Percentiles rank a stretch among this genome's conserved stretches.
Evolutionary conservation across 2,329 filamentous ascomycete species (phyloP).

Genomic region (Aspergillus udagawae): DNA sequence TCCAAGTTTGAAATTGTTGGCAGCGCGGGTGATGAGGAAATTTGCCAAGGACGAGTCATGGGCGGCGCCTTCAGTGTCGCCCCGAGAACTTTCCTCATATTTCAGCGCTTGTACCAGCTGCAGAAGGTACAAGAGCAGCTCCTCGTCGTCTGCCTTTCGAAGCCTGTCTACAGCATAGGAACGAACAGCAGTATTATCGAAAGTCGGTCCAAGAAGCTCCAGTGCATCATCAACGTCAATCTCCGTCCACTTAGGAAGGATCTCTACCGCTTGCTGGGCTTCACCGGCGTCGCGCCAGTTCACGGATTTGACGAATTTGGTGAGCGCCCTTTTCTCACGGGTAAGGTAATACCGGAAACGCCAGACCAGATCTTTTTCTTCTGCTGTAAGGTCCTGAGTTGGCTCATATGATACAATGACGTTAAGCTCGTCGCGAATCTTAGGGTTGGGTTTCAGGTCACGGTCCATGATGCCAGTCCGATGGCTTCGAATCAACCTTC

Average conservation of each 20-base stretch:
- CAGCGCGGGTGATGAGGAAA: conserved; percentile 84
- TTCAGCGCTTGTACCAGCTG: conserved; percentile 96
- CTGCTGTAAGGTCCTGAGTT: conserved; percentile 78
- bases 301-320: conserved; percentile 97
- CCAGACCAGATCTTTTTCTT: conserved; percentile 96
- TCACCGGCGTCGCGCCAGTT: conserved; percentile 87
- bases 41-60: conserved; percentile 80
- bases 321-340: conserved; percentile 84
- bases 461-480: conserved; percentile 92
- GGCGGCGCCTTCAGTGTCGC: conserved; percentile 57
- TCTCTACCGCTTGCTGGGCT: conserved; percentile 80
- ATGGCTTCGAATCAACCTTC: conserved; percentile 84
- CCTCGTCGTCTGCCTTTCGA: conserved; percentile 86
- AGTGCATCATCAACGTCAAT: conserved; percentile 96
- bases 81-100: conserved; percentile 72
- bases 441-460: conserved; percentile 92
- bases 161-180: conserved; percentile 91
- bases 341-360: conserved; percentile 94
- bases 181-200: conserved; percentile 81
- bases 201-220: conserved; percentile 86
- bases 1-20: conserved; percentile 81
- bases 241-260: conserved; percentile 89
- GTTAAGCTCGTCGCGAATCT: conserved; percentile 91
- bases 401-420: conserved; percentile 87
- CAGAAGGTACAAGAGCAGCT: conserved; percentile 83